These are phyloP conservation scores for Rhizomucor pusillus DNA, from an alignment of 371 early-diverging fungal species.

Conservation along the genomic window DNA sequence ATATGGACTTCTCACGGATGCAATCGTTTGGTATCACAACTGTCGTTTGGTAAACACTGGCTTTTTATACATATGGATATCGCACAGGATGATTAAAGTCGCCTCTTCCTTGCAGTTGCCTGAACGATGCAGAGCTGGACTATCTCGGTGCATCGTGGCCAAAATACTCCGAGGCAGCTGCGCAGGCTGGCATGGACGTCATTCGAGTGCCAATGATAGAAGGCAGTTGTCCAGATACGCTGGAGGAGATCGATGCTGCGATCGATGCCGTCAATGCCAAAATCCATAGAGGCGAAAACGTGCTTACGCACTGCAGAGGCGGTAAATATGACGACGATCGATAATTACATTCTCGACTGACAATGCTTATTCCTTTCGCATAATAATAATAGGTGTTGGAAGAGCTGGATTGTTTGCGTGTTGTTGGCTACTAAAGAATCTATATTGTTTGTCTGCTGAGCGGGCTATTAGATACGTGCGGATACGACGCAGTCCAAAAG, in stretches of 20 bases:
- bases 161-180: constrained; percentile 60
- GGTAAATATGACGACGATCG: constrained; percentile 35
- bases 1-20: constrained; percentile 69
- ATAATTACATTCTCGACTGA: not conserved
- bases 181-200: constrained; percentile 49
- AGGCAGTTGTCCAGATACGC: constrained; percentile 67
- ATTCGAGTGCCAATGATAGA: constrained; percentile 72
- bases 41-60: constrained; percentile 62
- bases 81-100: too few relatives aligned
- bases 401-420: constrained; percentile 77
- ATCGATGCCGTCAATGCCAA: constrained; percentile 53
- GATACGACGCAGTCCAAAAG: constrained; percentile 57
- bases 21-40: constrained; percentile 57
- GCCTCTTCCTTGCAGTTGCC: constrained; percentile 51
- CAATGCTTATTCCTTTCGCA: too few relatives aligned
- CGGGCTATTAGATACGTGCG: constrained; percentile 56
- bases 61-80: not conserved
- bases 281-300: constrained; percentile 53
- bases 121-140: constrained; percentile 67
- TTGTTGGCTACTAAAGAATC: constrained; percentile 66
- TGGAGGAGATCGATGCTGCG: constrained; percentile 57
- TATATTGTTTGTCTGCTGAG: constrained; percentile 48
- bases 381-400: constrained; percentile 75
- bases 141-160: constrained; percentile 72
- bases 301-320: constrained; percentile 78